Evolutionary conservation across 2,329 filamentous ascomycete species (phyloP).

Genomic region (Colletotrichum agaves): DNA sequence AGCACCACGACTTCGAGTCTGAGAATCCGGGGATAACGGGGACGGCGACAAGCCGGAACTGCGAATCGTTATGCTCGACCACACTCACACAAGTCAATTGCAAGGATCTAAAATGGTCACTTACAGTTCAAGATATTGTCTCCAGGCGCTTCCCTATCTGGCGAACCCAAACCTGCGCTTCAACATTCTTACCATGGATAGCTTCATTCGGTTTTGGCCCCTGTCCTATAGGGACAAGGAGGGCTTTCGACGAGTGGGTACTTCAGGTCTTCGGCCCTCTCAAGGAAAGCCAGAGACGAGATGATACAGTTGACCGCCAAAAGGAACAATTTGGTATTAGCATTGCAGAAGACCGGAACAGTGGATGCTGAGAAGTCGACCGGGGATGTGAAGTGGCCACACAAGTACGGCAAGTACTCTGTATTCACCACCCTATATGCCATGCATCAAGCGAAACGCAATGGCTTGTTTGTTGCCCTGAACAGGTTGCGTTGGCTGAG

Average conservation of each 20-base stretch:
- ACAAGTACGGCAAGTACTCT: too few species aligned
- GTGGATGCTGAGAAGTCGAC: too few species aligned
- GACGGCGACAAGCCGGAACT: fast-evolving
- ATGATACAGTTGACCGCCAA: too few species aligned
- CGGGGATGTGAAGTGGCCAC: too few species aligned
- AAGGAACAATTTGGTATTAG: too few species aligned
- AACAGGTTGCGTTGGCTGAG: too few species aligned
- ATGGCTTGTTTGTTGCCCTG: too few species aligned
- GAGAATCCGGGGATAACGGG: constrained; percentile 42
- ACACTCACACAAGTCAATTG: not conserved
- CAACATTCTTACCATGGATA: fast-evolving
- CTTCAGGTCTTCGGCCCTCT: not conserved
- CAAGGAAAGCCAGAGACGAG: not conserved
- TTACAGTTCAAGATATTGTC: fast-evolving
- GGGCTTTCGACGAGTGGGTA: constrained; percentile 60
- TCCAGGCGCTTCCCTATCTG: not conserved
- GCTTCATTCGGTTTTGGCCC: fast-evolving
- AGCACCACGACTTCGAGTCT: constrained; percentile 37
- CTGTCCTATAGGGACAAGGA: constrained; percentile 57
- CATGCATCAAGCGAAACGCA: too few species aligned
- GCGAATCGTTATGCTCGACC: not conserved
- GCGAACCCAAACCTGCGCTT: not conserved
- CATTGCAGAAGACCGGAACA: too few species aligned
- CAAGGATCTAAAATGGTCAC: not conserved
- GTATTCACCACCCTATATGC: too few species aligned